Evolutionary conservation across 768 basidiomycete species (phyloP).

Genomic region (Rhizopogon roseolus): DNA sequence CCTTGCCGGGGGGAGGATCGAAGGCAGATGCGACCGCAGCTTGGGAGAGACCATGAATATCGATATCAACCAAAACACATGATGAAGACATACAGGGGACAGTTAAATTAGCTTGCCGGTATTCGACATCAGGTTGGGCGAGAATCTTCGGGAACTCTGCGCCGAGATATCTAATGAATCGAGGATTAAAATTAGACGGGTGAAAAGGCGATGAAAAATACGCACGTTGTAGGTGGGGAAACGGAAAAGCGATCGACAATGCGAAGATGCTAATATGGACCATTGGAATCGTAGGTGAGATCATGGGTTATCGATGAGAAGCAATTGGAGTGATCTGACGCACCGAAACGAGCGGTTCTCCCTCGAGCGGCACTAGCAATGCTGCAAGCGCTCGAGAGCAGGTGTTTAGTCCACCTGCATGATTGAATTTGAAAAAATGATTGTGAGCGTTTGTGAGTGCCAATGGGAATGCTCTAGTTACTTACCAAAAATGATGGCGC

Average conservation of each 20-base stretch:
- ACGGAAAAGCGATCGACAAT: conserved; percentile 77
- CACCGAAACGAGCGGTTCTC: conserved; percentile 70
- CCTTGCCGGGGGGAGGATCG: conserved; percentile 63
- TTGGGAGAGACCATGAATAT: conserved; percentile 25
- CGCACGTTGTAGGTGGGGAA: conserved; percentile 68
- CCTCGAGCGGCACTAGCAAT: conserved; percentile 61
- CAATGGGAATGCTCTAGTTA: conserved; percentile 2
- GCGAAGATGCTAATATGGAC: conserved; percentile 47
- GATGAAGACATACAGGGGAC: conserved; percentile 48
- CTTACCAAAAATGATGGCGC: conserved; percentile 75
- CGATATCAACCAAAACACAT: neutral
- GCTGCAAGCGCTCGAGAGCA: conserved; percentile 69
- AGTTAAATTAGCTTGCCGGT: conserved; percentile 78
- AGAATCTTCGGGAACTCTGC: conserved; percentile 68
- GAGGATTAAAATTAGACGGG: conserved; percentile 4
- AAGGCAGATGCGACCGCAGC: conserved; percentile 67
- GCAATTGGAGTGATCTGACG: conserved; percentile 19
- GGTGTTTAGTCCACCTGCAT: conserved; percentile 74
- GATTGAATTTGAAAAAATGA: conserved; percentile 6
- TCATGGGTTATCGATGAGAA: conserved; percentile 8
- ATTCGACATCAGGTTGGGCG: conserved; percentile 67
- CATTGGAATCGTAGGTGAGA: conserved; percentile 2
- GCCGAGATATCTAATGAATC: conserved; percentile 62
- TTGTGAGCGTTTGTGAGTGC: conserved; percentile 4
- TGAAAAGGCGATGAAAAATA: conserved; percentile 14